Conservation (phyloP, 1,284 basidiomycete species). For the Macrocybe sp. region DNA sequence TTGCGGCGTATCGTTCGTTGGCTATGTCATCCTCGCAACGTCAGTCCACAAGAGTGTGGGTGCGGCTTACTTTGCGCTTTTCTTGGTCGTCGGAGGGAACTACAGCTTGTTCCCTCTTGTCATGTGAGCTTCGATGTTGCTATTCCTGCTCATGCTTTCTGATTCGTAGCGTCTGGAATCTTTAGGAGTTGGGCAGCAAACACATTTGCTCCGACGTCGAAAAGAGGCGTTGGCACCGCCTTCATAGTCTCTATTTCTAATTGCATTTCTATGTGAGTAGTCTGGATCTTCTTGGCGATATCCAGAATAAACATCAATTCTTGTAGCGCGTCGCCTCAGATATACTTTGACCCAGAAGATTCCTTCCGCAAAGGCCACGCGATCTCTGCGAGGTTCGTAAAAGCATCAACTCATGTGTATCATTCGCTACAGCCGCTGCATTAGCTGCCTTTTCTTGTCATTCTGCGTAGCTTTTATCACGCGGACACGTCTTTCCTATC, state of each 20-base stretch:
- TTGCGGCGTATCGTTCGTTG: slow-evolving; percentile 36
- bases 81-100: slow-evolving; percentile 49
- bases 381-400: slow-evolving; percentile 39
- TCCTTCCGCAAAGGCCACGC: slow-evolving; percentile 48
- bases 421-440: slow-evolving; percentile 7
- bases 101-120: slow-evolving; percentile 53
- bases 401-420: background rate
- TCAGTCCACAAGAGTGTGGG: slow-evolving; percentile 44
- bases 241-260: slow-evolving; percentile 56
- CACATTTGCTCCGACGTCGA: slow-evolving; percentile 50
- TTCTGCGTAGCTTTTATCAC: background rate
- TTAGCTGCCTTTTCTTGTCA: background rate
- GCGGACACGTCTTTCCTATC: background rate
- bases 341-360: slow-evolving; percentile 49
- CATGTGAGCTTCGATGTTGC: slow-evolving; percentile 33
- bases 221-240: slow-evolving; percentile 52
- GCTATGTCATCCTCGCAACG: slow-evolving; percentile 49
- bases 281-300: background rate
- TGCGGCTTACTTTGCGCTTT: slow-evolving; percentile 51
- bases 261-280: slow-evolving; percentile 46
- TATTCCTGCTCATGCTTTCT: background rate
- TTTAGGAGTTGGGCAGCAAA: slow-evolving; percentile 55
- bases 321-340: slow-evolving; percentile 48
- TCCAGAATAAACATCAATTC: background rate
- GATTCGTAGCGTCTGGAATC: background rate